Base-by-base conservation (phyloP, 1,284 basidiomycete genomes). In the Apiotrichum siamense region DNA sequence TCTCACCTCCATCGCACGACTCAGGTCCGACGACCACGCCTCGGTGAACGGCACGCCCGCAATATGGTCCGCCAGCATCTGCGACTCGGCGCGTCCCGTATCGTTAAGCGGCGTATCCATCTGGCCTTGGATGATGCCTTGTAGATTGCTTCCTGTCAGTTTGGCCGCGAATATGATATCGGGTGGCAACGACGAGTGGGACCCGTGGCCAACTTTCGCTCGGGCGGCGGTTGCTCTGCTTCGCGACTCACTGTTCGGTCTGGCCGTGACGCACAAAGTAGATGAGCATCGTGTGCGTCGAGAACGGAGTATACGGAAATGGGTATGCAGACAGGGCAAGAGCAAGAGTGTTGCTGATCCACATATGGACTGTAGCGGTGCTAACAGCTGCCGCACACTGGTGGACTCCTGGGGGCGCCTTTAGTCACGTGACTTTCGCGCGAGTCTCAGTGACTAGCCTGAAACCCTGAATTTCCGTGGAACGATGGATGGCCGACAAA, bases 81-180 rank as follows among this genome's bases (percentile, higher is more conserved):
- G 20, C 7, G 69, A 62, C 54, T 74, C 67, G 0, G 27, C 18
- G 5, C 64, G 57, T 0, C 73, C 73, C 11, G 60, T 57, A 12
- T 60, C 64, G 44, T 74, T 75, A 13, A 75, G 58, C 17, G 63
- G 65, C 2, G 64, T 69, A 53, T 75, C 69, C 17, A 66, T 47
- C 10, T 72, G 67, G 23, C 73, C 73, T 55, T 75, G 73, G 15
- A 74, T 69, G 38, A 71, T 64, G 17, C 70, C 67, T 20, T 59
- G 50, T 10, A 62, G 25, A 43, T 75, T 75, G 52, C 71, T 74
- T 47, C 1, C 23, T 23, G 27, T 39, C 21, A 39, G 37, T 39
- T n/a, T n/a, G n/a, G n/a, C n/a, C n/a, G n/a, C n/a, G n/a, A n/a
- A n/a, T n/a, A n/a, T n/a, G n/a, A n/a, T n/a, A n/a, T 31, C 12